A percentile compares a stretch with the other conserved stretches of the same genome.
These are phyloP conservation scores for Pichia norvegensis DNA, from an alignment of 1,139 yeast species.

Conservation along the genomic window DNA sequence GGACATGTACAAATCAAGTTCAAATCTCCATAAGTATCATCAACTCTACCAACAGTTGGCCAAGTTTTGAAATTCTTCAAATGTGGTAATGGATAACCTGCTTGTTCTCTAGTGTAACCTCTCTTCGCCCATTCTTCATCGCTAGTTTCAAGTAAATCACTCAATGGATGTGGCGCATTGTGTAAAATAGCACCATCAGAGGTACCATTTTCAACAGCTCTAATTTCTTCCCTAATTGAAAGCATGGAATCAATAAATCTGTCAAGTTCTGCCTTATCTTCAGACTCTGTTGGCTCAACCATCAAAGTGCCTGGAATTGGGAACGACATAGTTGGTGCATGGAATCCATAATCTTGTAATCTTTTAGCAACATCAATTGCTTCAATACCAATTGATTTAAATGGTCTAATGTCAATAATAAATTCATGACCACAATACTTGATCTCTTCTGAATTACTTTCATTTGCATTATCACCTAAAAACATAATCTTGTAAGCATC, in stretches of 20 bases:
- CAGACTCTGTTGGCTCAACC: conserved; percentile 98
- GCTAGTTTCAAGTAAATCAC: conserved; percentile 56
- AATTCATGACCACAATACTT: conserved; percentile 96
- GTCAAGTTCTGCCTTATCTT: conserved; percentile 78
- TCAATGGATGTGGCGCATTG: conserved; percentile 87
- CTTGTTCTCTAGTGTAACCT: conserved; percentile 87
- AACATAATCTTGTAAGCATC: conserved; percentile 71
- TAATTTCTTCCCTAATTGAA: conserved; percentile 74
- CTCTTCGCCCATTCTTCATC: conserved; percentile 66
- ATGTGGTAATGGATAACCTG: conserved; percentile 81
- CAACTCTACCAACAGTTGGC: conserved; percentile 90
- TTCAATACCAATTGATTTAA: conserved; percentile 75
- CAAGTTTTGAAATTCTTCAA: conserved; percentile 76
- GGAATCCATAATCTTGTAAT: conserved; percentile 96
- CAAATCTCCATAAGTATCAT: conserved; percentile 91
- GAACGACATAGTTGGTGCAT: conserved; percentile 98
- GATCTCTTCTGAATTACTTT: conserved; percentile 31
- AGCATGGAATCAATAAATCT: conserved; percentile 85
- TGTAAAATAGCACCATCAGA: conserved; percentile 62
- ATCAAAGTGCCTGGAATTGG: conserved; percentile 95
- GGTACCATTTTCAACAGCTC: conserved; percentile 61
- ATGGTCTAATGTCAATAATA: conserved; percentile 82
- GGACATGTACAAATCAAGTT: conserved; percentile 93
- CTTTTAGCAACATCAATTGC: conserved; percentile 96
- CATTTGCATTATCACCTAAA: conserved; percentile 35